These are phyloP conservation scores for Inga leiocalycina DNA, from an alignment of 306 rosid genomes.

Conservation along the genomic window DNA sequence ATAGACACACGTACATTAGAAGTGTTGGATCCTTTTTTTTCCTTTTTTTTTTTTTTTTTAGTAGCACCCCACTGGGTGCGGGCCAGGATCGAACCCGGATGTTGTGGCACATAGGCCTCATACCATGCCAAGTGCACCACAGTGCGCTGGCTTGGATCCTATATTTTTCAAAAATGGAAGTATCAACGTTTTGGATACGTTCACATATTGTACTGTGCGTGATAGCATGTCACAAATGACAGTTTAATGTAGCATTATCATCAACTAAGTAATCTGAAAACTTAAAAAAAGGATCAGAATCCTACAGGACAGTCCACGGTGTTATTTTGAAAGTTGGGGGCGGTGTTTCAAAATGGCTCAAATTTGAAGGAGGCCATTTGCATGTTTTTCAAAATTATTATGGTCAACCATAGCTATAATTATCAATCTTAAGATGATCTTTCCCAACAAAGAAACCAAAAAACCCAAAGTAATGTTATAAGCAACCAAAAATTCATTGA, in stretches of 20 bases:
- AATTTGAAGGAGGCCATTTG: not conserved
- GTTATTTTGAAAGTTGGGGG: not conserved
- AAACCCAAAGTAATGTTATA: not conserved
- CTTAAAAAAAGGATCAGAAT: not conserved
- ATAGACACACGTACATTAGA: not conserved
- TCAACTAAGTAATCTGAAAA: not conserved
- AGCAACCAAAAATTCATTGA: slow-evolving; percentile 9
- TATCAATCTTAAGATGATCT: slow-evolving; percentile 4
- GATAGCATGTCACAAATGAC: not conserved
- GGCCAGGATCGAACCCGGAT: no score
- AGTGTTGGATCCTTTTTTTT: not conserved
- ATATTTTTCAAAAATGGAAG: not conserved
- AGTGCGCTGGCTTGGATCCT: not conserved
- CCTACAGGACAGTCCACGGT: not conserved
- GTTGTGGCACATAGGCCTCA: no score
- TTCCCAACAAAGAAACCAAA: not conserved
- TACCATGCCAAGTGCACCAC: no score
- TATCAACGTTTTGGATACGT: not conserved
- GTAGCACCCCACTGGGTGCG: no score
- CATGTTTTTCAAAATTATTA: not conserved
- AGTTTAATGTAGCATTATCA: not conserved
- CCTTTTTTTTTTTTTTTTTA: no score
- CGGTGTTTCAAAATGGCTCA: not conserved
- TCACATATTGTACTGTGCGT: not conserved
- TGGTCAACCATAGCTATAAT: slow-evolving; percentile 6